Evolutionary conservation across 768 basidiomycete genomes (phyloP).

Genomic region (Psilocybe cyanescens): DNA sequence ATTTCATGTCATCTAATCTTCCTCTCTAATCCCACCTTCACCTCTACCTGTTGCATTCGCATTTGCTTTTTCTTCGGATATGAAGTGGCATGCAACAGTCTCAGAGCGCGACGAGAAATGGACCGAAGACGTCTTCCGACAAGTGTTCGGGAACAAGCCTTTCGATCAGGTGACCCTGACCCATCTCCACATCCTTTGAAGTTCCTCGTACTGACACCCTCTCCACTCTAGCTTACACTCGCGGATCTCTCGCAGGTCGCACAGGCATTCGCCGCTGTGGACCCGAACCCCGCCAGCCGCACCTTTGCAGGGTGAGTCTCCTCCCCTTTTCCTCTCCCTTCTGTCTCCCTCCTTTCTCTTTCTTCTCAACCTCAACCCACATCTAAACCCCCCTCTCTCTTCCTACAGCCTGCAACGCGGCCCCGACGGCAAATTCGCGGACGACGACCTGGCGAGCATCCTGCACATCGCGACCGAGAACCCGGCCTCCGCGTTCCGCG

Average conservation of each 20-base stretch:
- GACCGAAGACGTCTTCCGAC: slow-evolving; percentile 49
- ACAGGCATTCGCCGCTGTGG: slow-evolving; percentile 5
- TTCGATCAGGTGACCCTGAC: slow-evolving; percentile 10
- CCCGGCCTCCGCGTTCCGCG: slow-evolving; percentile 28
- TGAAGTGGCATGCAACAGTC: slow-evolving; percentile 61
- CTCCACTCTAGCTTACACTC: slow-evolving; percentile 10
- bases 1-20: too few relatives aligned
- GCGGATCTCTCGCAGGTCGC: slow-evolving; percentile 9
- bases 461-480: slow-evolving; percentile 14
- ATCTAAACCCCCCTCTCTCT: not conserved
- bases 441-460: slow-evolving; percentile 16
- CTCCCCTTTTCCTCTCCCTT: not conserved
- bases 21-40: too few relatives aligned
- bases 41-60: too few relatives aligned
- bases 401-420: slow-evolving; percentile 9
- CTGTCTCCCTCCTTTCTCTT: too few relatives aligned
- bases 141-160: slow-evolving; percentile 38
- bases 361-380: too few relatives aligned
- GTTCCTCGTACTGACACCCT: not conserved
- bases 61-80: too few relatives aligned
- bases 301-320: slow-evolving; percentile 11
- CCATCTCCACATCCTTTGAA: not conserved
- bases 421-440: slow-evolving; percentile 15
- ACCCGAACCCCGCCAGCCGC: slow-evolving; percentile 10
- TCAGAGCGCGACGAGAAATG: slow-evolving; percentile 52